Evolutionary conservation across 2,329 filamentous ascomycete species (phyloP).

Genomic region (Aspergillus fumigatus): DNA sequence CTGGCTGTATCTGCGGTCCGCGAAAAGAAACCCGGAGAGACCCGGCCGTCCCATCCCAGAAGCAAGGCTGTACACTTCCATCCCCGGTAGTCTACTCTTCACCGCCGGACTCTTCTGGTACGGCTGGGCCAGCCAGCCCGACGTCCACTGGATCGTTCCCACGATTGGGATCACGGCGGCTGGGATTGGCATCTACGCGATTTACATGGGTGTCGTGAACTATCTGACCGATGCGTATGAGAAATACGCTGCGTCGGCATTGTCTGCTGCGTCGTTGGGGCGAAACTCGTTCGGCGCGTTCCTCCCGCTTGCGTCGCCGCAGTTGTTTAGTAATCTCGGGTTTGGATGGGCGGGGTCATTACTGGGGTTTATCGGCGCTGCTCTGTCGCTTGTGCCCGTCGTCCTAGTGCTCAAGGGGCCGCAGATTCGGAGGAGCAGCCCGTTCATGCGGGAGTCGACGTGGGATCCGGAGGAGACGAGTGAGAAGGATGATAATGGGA

Average conservation of each 20-base stretch:
- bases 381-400: conserved; percentile 37
- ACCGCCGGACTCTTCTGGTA: conserved; percentile 34
- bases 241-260: conserved; percentile 44
- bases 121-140: conserved; percentile 26
- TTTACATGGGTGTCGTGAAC: conserved; percentile 47
- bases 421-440: conserved; percentile 30
- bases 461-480: conserved; percentile 12
- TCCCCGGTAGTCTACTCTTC: conserved; percentile 37
- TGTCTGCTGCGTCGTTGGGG: conserved; percentile 44
- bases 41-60: conserved; percentile 41
- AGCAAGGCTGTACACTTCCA: conserved; percentile 40
- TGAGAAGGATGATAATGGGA: not conserved
- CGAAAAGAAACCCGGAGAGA: conserved; percentile 26
- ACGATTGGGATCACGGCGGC: conserved; percentile 30
- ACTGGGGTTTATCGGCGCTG: conserved; percentile 41
- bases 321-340: conserved; percentile 37
- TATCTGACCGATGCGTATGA: conserved; percentile 47
- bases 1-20: conserved; percentile 23
- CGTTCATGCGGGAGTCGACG: conserved; percentile 28
- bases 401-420: conserved; percentile 40
- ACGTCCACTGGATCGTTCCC: conserved; percentile 33
- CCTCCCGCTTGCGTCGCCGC: conserved; percentile 41
- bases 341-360: conserved; percentile 43
- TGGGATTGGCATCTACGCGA: conserved; percentile 41
- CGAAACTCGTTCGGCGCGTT: conserved; percentile 45